Conservation (phyloP, 805 yeast genomes). For the Saccharomyces paradoxus region DNA sequence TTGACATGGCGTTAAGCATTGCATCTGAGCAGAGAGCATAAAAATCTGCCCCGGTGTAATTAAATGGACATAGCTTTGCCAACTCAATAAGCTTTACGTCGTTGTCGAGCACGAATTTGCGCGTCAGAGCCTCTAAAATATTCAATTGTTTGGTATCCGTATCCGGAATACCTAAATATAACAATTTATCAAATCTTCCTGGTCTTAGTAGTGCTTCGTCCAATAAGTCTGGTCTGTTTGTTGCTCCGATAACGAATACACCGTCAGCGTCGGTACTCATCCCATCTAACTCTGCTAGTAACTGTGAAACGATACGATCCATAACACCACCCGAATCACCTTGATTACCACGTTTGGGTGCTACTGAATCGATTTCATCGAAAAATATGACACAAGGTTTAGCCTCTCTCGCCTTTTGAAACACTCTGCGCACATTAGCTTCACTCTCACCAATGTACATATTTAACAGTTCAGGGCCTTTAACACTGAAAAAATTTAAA, state of each 20-base stretch:
- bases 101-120: constrained; percentile 61
- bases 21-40: constrained; percentile 94
- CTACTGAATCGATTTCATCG: constrained; percentile 95
- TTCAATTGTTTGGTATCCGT: constrained; percentile 82
- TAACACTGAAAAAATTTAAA: constrained; percentile 88
- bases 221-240: constrained; percentile 88
- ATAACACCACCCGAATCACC: constrained; percentile 99
- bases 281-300: constrained; percentile 91
- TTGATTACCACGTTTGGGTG: constrained; percentile 96
- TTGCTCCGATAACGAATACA: constrained; percentile 97
- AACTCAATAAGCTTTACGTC: constrained; percentile 51
- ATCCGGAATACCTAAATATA: constrained; percentile 87
- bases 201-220: constrained; percentile 93
- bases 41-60: constrained; percentile 97
- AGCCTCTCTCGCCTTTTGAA: constrained; percentile 91
- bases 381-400: constrained; percentile 96
- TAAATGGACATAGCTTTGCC: constrained; percentile 71
- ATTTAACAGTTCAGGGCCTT: constrained; percentile 92
- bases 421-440: constrained; percentile 90
- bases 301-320: constrained; percentile 96
- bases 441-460: constrained; percentile 99
- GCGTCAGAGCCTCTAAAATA: constrained; percentile 77
- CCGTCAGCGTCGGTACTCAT: constrained; percentile 81
- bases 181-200: constrained; percentile 91
- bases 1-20: constrained; percentile 91